Evolutionary conservation across 306 rosid genomes (phyloP), one percentile per base, ranked within the genome.

Genomic region (Hippophae rhamnoides): DNA sequence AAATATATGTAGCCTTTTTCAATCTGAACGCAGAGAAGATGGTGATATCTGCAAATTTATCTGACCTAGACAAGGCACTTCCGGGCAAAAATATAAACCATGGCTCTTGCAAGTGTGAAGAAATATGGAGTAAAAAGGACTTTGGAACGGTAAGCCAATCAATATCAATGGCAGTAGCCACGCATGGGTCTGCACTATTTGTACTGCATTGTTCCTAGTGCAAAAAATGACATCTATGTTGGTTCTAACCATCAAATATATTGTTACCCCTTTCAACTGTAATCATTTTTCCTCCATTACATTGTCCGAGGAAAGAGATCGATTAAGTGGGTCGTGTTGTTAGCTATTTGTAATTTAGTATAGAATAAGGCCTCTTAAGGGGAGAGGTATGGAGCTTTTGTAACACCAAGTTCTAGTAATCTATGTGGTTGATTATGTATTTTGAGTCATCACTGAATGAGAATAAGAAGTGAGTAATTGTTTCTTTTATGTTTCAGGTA

Each of bases 1-100:
- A 87, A 74, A n/a, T 84, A 14, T 84, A 84, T 64, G 54, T 87
- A 18, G 85, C 89, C 8, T 82, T 87, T 71, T 87, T 87, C 85
- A 87, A 87, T 74, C 72, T 87, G 66, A 72, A 62, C 79, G 66
- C 76, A 38, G 40, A 31, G 52, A 72, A 56, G 72, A 72, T 73
- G 2, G 62, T 62, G 41, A 70, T 84, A 64, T 61, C 72, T 13
- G 73, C 78, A 11, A 64, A 76, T 72, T 72, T 52, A 50, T 80
- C 89, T 27, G 75, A 80, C 69, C 62, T 87, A 61, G 75, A 54
- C 10, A 76, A 67, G 75, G 77, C 64, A 66, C 65, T 84, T 52
- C 81, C 80, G 0, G 80, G 47, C 41, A 49, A 59, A 54, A 57
- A 44, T 41, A 57, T 87, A 50, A 41, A 10, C 10, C 53, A 41